These are phyloP conservation scores for Boletellus sp. DNA, from an alignment of 1,284 basidiomycete genomes.

Conservation along the genomic window DNA sequence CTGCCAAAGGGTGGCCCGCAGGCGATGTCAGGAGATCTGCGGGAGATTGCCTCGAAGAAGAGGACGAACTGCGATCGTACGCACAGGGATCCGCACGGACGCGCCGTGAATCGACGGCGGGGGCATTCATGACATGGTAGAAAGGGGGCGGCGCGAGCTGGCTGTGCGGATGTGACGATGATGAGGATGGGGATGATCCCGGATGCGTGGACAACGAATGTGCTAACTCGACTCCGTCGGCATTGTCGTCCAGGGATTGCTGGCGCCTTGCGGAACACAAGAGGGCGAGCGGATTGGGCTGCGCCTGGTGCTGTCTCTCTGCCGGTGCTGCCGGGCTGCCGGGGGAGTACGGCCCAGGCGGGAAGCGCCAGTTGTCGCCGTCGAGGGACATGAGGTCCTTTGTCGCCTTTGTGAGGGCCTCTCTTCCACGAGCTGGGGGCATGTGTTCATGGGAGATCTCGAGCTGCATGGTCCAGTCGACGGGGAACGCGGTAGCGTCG, in stretches of 20 bases:
- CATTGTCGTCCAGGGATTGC: constrained; percentile 3
- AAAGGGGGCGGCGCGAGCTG: constrained; percentile 16
- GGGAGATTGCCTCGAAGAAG: constrained; percentile 31
- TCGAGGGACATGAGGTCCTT: constrained; percentile 45
- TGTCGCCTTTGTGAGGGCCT: constrained; percentile 67
- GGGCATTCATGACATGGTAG: constrained; percentile 9
- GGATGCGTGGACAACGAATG: constrained; percentile 4
- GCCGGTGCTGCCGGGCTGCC: constrained; percentile 6
- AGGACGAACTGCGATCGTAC: constrained; percentile 21
- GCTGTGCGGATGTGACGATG: background rate
- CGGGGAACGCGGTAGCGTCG: constrained; percentile 39
- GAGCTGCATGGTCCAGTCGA: constrained; percentile 37
- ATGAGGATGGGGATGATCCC: background rate
- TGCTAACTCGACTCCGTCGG: constrained; percentile 3
- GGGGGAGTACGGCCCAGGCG: constrained; percentile 19
- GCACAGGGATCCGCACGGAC: constrained; percentile 7
- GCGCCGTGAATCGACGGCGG: constrained; percentile 10
- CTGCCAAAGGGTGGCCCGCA: constrained; percentile 8
- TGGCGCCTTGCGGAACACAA: constrained; percentile 20
- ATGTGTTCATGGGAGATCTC: constrained; percentile 36
- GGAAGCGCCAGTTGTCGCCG: constrained; percentile 26
- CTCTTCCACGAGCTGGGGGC: constrained; percentile 41
- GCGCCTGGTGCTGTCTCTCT: constrained; percentile 15
- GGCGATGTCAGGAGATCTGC: constrained; percentile 15
- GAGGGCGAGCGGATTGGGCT: constrained; percentile 17